phyloP scores from a whole-genome alignment of 768 basidiomycete species.

The Amanita exitialis region DNA sequence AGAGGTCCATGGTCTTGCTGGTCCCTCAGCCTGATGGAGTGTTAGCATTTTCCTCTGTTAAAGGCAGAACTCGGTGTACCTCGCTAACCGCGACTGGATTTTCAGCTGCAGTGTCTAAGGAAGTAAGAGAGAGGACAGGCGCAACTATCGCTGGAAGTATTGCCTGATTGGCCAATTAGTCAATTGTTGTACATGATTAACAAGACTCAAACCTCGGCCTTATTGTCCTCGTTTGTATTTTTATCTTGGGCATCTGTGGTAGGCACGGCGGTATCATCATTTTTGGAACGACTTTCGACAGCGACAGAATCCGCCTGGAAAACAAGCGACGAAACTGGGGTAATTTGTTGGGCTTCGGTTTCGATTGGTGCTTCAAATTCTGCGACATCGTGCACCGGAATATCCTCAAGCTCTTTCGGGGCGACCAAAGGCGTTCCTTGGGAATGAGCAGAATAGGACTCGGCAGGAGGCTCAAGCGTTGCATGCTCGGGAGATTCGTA shows the following conservation, averaged over 20 bases:
- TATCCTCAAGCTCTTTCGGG: constrained; percentile 3
- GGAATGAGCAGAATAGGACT: constrained; percentile 12
- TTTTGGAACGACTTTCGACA: background rate
- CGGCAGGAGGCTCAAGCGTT: background rate
- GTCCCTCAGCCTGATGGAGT: constrained; percentile 6
- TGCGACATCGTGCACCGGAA: background rate
- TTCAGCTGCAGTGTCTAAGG: background rate
- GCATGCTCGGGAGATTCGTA: background rate
- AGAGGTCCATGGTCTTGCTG: constrained; percentile 25
- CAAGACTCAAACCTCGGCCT: background rate
- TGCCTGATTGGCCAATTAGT: background rate
- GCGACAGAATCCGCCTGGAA: background rate
- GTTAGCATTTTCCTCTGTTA: background rate
- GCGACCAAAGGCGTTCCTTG: constrained; percentile 10
- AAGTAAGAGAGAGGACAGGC: background rate
- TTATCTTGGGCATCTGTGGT: background rate
- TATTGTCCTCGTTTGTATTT: background rate
- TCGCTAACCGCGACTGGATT: background rate
- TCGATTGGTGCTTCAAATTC: background rate
- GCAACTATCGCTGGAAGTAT: background rate
- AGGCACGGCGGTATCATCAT: background rate
- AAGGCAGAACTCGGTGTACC: background rate
- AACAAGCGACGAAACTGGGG: background rate
- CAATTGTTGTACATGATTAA: background rate
- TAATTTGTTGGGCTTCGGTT: background rate